Conservation (phyloP, 257 asterid species). For the Solanum dulcamara region DNA sequence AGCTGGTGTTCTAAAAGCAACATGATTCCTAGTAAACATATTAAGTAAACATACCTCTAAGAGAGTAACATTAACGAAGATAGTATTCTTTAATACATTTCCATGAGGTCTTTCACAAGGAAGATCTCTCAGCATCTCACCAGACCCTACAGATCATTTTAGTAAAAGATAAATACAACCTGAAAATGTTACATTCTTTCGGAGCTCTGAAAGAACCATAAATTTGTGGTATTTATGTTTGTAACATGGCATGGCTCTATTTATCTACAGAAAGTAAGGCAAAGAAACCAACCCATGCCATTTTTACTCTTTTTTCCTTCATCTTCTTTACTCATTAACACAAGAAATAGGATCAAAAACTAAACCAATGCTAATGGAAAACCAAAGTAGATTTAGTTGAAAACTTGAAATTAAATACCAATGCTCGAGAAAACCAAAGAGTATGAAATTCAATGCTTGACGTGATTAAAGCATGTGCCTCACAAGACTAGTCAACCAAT, state of each 20-base stretch:
- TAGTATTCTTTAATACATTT: not conserved
- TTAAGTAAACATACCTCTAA: not conserved
- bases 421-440: too few relatives aligned
- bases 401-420: too few relatives aligned
- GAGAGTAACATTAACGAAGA: not conserved
- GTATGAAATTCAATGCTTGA: too few relatives aligned
- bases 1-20: not conserved
- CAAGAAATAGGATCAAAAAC: too few relatives aligned
- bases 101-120: not conserved
- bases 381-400: too few relatives aligned
- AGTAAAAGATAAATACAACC: not conserved
- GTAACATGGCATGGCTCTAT: not conserved
- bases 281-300: not conserved
- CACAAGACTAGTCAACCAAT: too few relatives aligned
- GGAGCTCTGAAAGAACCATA: not conserved
- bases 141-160: not conserved
- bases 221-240: not conserved
- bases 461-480: too few relatives aligned
- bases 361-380: too few relatives aligned
- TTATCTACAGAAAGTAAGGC: not conserved
- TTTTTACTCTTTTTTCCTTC: not conserved
- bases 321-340: not conserved
- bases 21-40: not conserved
- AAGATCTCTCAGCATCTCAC: not conserved
- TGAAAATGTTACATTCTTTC: not conserved